These are phyloP conservation scores for Platismatia glauca DNA, from an alignment of 495 filamentous ascomycete genomes.

Conservation along the genomic window DNA sequence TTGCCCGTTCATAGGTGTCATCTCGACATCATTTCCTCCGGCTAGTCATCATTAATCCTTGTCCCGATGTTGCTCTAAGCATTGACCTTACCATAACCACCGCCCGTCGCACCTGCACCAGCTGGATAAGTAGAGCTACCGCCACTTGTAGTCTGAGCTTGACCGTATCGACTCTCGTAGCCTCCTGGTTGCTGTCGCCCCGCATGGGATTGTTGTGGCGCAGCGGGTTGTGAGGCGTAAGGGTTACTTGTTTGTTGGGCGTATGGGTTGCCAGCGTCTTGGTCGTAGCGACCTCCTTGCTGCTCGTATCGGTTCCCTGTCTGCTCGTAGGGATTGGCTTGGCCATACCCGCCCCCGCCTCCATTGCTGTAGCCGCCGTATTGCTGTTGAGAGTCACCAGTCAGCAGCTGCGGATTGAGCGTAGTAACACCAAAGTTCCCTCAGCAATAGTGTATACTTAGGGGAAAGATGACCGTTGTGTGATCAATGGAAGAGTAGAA, in stretches of 20 bases:
- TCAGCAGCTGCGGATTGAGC: background rate
- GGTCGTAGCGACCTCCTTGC: conserved; percentile 22
- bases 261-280: conserved; percentile 31
- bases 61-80: conserved; percentile 13
- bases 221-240: conserved; percentile 34
- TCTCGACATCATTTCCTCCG: conserved; percentile 49
- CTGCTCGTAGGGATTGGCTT: conserved; percentile 55
- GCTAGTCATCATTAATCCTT: conserved; percentile 19
- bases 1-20: conserved; percentile 49
- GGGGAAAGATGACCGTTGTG: background rate
- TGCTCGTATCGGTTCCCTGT: conserved; percentile 20
- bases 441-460: background rate
- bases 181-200: conserved; percentile 28
- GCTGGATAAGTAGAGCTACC: conserved; percentile 1
- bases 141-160: conserved; percentile 26
- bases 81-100: conserved; percentile 35
- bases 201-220: conserved; percentile 26
- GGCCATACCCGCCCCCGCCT: conserved; percentile 47
- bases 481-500: background rate
- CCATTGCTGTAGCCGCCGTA: conserved; percentile 17
- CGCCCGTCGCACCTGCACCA: conserved; percentile 21
- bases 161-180: conserved; percentile 35
- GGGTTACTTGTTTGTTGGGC: conserved; percentile 36
- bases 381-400: background rate
- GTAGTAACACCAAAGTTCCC: background rate